Percentiles rank a stretch among this genome's conserved stretches.
These are phyloP conservation scores for Petasospora fabianii DNA, from an alignment of 1,139 yeast genomes.

Conservation along the genomic window DNA sequence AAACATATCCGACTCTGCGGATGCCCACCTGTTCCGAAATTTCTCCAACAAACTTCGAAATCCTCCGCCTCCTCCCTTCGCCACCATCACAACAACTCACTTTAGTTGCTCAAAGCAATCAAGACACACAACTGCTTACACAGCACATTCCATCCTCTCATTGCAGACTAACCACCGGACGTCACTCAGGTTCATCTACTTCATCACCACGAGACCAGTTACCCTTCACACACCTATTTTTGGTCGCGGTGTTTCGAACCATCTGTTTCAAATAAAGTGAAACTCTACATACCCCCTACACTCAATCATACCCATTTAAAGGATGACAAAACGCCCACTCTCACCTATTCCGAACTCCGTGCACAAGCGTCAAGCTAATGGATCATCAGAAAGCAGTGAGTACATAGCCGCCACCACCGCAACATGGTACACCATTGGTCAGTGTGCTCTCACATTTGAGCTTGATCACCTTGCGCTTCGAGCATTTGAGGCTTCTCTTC, in stretches of 20 bases:
- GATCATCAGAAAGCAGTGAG: slow-evolving; percentile 5
- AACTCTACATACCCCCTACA: too few relatives aligned
- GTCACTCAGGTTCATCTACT: too few relatives aligned
- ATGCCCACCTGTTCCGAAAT: slow-evolving; percentile 7
- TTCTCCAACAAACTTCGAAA: slow-evolving; percentile 3
- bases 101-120: too few relatives aligned
- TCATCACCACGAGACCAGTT: too few relatives aligned
- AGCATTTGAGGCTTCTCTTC: slow-evolving; percentile 45
- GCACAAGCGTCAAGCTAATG: slow-evolving; percentile 17
- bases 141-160: too few relatives aligned
- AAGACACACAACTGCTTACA: too few relatives aligned
- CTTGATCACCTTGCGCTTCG: slow-evolving; percentile 39
- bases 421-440: slow-evolving; percentile 51
- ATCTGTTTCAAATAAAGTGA: too few relatives aligned
- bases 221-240: too few relatives aligned
- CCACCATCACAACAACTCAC: too few relatives aligned
- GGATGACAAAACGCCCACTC: slow-evolving; percentile 20
- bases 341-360: slow-evolving; percentile 8
- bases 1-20: slow-evolving; percentile 9
- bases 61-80: neutral
- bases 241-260: too few relatives aligned
- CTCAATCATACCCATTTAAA: too few relatives aligned
- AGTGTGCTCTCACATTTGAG: slow-evolving; percentile 46
- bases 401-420: slow-evolving; percentile 16
- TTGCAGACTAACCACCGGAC: too few relatives aligned